Evolutionary conservation across 495 filamentous ascomycete species (phyloP), one percentile per base, ranked within the genome.

Genomic region (Annulohypoxylon stygium): DNA sequence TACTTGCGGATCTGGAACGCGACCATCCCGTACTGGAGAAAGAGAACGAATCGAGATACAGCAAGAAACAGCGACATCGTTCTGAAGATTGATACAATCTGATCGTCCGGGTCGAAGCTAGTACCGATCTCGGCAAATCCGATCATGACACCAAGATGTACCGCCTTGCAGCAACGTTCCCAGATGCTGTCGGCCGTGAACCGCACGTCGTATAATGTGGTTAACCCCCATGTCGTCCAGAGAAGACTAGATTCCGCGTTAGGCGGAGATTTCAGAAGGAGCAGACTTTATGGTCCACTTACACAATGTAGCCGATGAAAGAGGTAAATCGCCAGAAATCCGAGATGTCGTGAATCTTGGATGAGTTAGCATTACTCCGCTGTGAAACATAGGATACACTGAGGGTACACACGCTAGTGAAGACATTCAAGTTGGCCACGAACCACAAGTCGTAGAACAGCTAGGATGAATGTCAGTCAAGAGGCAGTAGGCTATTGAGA

Each of bases 211-310:
- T 88, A 89, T 20, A 93, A 83, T 11, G 87, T 87, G 30, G 90
- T 88, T 78, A 91, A 88, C 33, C 90, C 81, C 91, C 91, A 93
- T 39, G 90, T 91, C 61, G 90, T 88, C 91, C 91, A 93, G 11
- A 93, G 84, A 50, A 93, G 85, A 61, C 76, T 80, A 61, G 47
- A 84, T 68, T 2, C 74, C 71, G 66, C 81, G 33, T 83, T 83
- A 50, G 88, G 80, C 71, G 84, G 83, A 30, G 14, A 86, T n/a
- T 34, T 18, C 11, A 16, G 7, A 47, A 5, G 39, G 4, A 14
- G 25, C 7, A 25, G 20, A 6, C 23, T 3, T 3, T 18, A 36
- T 20, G n/a, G 20, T 0, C 10, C 14, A 88, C 84, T 41, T 86
- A 83, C 39, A 84, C 83, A 61, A 92, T 89, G 74, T 92, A 91